Base-by-base conservation (phyloP, 2,329 filamentous ascomycete genomes). In the Sporothrix inflata region DNA sequence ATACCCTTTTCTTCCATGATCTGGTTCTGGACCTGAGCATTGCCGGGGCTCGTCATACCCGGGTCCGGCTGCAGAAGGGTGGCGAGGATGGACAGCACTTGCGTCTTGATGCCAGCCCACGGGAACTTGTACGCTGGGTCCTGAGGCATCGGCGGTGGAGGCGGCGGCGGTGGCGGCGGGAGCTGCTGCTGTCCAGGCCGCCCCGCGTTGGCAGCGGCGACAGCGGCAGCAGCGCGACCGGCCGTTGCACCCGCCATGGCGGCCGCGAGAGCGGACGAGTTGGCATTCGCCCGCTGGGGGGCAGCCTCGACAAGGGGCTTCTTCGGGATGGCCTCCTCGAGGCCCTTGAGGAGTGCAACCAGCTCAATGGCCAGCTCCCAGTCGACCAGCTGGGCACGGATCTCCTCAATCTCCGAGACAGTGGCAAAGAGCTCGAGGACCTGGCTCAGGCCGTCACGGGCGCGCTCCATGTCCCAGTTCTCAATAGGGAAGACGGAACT, bases 381-480 rank as follows among this genome's bases (percentile, higher is more conserved):
- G 75, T 97, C 91, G 67, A 97, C 93, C 51, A 98, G 87, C 74
- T 97, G 91, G 55, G 89, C 87, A 74, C 97, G 93, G 84, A 94
- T 94, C 68, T 93, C 91, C 57, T 91, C 87, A 77, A 95, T 92
- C 78, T 97, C 94, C 0, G 93, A 94, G 38, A 97, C 88, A 0
- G 96, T 94, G 19, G 92, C 94, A 70, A 98, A 92, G 79, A 98
- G 97, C 77, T 98, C 94, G 1, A 98, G 88, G 78, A 97, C 97
- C 80, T 98, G 94, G 69, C 94, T 94, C 0, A 98, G 89, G 0
- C 95, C 95, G 78, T 98, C 95, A 80, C 97, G 97, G 73, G 97
- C 95, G 16, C 95, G 90, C 80, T 98, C 95, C 92, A 98, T 97
- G 78, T 98, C 95, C 95, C 95, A 98, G 63, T 94, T 88, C 77